These are phyloP conservation scores for Populus nigra DNA, from an alignment of 345 rosid species.

Conservation along the genomic window DNA sequence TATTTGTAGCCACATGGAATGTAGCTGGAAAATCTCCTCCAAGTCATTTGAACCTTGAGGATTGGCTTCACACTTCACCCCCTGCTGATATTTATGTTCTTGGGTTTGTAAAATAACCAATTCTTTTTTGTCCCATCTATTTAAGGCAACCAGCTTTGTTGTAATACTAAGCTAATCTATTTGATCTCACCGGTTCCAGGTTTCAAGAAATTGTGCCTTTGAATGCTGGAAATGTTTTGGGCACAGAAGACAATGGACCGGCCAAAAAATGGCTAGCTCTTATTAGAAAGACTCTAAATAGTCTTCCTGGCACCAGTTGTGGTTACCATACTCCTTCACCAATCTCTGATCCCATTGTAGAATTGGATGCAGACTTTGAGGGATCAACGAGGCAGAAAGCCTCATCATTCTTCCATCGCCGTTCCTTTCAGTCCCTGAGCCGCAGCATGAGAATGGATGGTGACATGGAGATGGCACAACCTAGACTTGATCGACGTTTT, in stretches of 20 bases:
- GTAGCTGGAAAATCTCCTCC: slow-evolving; percentile 99
- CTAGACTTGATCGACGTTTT: slow-evolving; percentile 61
- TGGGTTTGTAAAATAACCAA: slow-evolving; percentile 48
- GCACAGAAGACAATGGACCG: slow-evolving; percentile 91
- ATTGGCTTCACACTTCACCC: slow-evolving; percentile 93
- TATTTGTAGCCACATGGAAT: slow-evolving; percentile 97
- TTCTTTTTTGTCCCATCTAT: not conserved
- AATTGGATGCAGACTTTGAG: slow-evolving; percentile 83
- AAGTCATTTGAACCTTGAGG: slow-evolving; percentile 70
- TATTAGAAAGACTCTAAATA: slow-evolving; percentile 77
- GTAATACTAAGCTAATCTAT: not conserved
- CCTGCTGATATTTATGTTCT: slow-evolving; percentile 96
- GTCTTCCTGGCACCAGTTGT: slow-evolving; percentile 64
- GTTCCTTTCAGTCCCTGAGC: slow-evolving; percentile 72
- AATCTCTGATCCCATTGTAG: slow-evolving; percentile 74
- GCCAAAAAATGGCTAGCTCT: slow-evolving; percentile 94
- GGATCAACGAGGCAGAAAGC: slow-evolving; percentile 52
- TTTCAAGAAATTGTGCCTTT: slow-evolving; percentile 97
- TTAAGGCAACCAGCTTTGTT: not conserved
- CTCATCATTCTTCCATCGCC: slow-evolving; percentile 64
- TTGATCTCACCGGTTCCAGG: slow-evolving; percentile 37
- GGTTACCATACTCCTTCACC: slow-evolving; percentile 75
- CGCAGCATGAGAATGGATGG: slow-evolving; percentile 68
- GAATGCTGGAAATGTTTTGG: slow-evolving; percentile 97
- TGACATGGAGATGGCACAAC: slow-evolving; percentile 41